Evolutionary conservation across 2,329 filamentous ascomycete species (phyloP).

Genomic region (Malbranchea zuffiana): DNA sequence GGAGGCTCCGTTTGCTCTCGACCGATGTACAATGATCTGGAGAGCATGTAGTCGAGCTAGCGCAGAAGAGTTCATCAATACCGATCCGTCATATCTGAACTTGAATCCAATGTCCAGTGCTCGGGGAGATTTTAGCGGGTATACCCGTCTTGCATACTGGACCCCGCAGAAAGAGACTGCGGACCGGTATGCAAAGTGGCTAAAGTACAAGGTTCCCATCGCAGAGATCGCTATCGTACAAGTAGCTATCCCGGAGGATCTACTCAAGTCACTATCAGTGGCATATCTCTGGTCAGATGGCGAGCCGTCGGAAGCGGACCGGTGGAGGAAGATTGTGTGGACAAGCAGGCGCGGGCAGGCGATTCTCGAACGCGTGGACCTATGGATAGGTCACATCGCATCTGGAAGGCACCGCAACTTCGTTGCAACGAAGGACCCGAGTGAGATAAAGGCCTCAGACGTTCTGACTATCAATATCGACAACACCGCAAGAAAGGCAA

Average conservation of each 20-base stretch:
- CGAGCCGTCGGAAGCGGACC: background rate
- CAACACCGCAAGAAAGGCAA: slow-evolving; percentile 1
- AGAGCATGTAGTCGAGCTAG: background rate
- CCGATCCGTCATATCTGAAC: background rate
- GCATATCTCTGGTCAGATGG: slow-evolving; percentile 2
- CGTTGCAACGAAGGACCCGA: slow-evolving; percentile 1
- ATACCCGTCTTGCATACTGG: slow-evolving; percentile 1
- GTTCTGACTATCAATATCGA: slow-evolving; percentile 5
- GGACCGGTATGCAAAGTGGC: slow-evolving; percentile 5
- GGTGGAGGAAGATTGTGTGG: slow-evolving; percentile 5
- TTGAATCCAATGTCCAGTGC: background rate
- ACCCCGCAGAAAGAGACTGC: slow-evolving; percentile 2
- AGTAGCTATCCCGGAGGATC: slow-evolving; percentile 1
- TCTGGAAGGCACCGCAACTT: slow-evolving; percentile 2
- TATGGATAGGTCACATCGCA: slow-evolving; percentile 7
- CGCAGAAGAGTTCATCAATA: slow-evolving; percentile 1
- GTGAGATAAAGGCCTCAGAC: slow-evolving; percentile 1
- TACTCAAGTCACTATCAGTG: background rate
- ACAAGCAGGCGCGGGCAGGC: background rate
- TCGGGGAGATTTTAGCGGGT: background rate
- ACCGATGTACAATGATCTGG: slow-evolving; percentile 5
- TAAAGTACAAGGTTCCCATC: slow-evolving; percentile 3
- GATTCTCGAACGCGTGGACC: slow-evolving; percentile 1
- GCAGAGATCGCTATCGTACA: slow-evolving; percentile 1
- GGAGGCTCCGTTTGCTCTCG: slow-evolving; percentile 1